Evolutionary conservation across 176 grass and related monocot species (phyloP), one percentile per base, ranked within the genome.

Genomic region (Alopecurus myosuroides): DNA sequence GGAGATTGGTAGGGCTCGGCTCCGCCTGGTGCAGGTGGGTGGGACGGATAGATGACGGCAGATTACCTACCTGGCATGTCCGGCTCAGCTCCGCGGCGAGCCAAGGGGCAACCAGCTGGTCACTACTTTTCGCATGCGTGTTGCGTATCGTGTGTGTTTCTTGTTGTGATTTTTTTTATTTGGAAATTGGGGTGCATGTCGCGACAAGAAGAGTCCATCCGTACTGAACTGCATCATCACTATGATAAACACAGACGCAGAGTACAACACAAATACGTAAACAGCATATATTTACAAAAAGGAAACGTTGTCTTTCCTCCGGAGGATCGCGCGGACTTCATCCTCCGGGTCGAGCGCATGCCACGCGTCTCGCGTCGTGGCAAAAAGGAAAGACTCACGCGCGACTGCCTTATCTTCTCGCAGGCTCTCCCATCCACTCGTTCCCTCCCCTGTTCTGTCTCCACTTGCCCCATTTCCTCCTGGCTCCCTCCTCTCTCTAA

Each of bases 11-110:
- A 67, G 48, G 80, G 80, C 11, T 76, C 61, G 22, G 53, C 53
- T 23, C 22, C 22, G 26, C 42, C 13, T 69, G 40, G 33, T 36
- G 79, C 70, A 41, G 57, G 70, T 28, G 26, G 70, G 77, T 48
- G 61, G 67, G 62, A 33, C 26, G 63, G 71, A 55, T 82, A 31
- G 84, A 39, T 74, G 88, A 79, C 84, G 84, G 74, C 88, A 37
- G 45, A 64, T 48, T 79, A 79, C 74, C 37, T 83, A 83, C 56
- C 73, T 86, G 66, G 79, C 84, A 33, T 22, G 79, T 57, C 77
- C 82, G 82, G 78, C 73, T 85, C 33, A 1, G 81, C 81, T 79
- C 13, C 22, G 36, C 65, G 39, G 60, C 28, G 62, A 83, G 73
- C 74, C 84, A 56, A 65, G 74, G 46, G 73, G 79, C 80, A 33